A percentile compares a stretch with the other conserved stretches of the same genome.
phyloP scores from a whole-genome alignment of 768 basidiomycete genomes.

The Collybiopsis luxurians region DNA sequence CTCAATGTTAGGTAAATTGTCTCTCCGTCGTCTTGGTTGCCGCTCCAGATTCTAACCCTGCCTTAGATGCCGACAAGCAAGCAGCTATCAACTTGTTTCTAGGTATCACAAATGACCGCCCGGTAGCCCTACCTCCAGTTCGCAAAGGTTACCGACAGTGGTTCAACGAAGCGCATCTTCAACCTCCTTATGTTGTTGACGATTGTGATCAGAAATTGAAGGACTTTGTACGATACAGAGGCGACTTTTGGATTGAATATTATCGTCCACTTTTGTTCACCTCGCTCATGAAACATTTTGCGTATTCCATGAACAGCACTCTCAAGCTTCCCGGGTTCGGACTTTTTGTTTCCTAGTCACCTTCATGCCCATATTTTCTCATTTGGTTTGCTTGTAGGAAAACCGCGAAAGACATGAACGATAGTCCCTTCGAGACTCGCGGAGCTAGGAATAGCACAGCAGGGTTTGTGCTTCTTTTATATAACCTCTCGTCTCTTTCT shows the following conservation, averaged over 20 bases:
- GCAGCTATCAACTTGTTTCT: conserved; percentile 97
- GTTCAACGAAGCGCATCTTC: conserved; percentile 73
- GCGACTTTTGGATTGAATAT: conserved; percentile 88
- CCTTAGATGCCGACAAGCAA: conserved; percentile 99
- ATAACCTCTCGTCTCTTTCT: not conserved
- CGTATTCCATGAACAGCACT: conserved; percentile 90
- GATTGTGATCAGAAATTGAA: conserved; percentile 63
- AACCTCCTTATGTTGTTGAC: conserved; percentile 61
- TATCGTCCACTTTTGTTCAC: conserved; percentile 86
- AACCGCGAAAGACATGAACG: conserved; percentile 60
- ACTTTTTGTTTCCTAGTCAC: conserved; percentile 21
- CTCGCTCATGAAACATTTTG: conserved; percentile 83
- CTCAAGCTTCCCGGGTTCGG: conserved; percentile 73
- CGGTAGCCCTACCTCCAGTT: conserved; percentile 44
- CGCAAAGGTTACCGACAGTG: conserved; percentile 81
- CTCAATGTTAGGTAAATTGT: conserved; percentile 71
- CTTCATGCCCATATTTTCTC: not conserved
- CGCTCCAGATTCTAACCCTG: not conserved
- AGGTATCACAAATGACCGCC: conserved; percentile 63
- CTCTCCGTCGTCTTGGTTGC: not conserved
- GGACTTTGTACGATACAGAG: conserved; percentile 54
- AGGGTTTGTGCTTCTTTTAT: conserved; percentile 19
- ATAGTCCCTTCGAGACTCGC: conserved; percentile 75
- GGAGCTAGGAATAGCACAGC: conserved; percentile 38
- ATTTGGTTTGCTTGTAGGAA: conserved; percentile 44